Base-by-base conservation (phyloP, 495 filamentous ascomycete species). In the Aspergillus affinis region DNA sequence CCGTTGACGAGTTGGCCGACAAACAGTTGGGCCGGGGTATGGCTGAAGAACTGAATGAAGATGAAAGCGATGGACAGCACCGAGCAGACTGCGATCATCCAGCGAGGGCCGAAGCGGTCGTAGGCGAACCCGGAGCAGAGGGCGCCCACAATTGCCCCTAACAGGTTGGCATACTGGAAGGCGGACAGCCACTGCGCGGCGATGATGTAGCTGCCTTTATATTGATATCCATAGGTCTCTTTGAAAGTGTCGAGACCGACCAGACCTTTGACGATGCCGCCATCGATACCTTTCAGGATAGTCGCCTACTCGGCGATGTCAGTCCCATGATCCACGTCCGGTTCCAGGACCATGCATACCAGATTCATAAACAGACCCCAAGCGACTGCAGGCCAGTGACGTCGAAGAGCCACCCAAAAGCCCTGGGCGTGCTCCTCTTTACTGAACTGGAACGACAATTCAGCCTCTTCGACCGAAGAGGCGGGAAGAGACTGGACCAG, bases 161-260 rank as follows among this genome's bases (percentile, higher is more conserved):
- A 77, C 15, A 90, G 78, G 72, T 86, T 86, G 27, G 91, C 91
- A 57, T 90, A 90, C 72, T 93, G 93, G 65, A 90, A 72, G 15
- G 72, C 70, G 0, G 68, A 68, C 10, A 67, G 48, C 72, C 72
- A 74, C 2, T 60, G 63, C 0, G 72, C 65, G 1, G 66, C 65
- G 13, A 74, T 60, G 17, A 72, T 65, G 51, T 69, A 70, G 12
- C 57, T 52, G 41, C 68, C 69, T 2, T 69, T 54, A 21, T 63
- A 58, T 15, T 65, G 29, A 59, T 74, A 74, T 12, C 72, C 72
- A 48, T 68, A 74, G 5, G 58, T 69, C 46, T 67, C 46, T 30
- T 72, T 72, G 60, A 74, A 74, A 46, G 66, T 56, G 13, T 65
- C 59, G 10, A 74, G 68, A 15, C 72, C 72, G 48, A 74, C 72